Percentiles rank a stretch among this genome's conserved stretches.
These are phyloP conservation scores for Cercospora beticola DNA, from an alignment of 2,329 filamentous ascomycete genomes.

Conservation along the genomic window DNA sequence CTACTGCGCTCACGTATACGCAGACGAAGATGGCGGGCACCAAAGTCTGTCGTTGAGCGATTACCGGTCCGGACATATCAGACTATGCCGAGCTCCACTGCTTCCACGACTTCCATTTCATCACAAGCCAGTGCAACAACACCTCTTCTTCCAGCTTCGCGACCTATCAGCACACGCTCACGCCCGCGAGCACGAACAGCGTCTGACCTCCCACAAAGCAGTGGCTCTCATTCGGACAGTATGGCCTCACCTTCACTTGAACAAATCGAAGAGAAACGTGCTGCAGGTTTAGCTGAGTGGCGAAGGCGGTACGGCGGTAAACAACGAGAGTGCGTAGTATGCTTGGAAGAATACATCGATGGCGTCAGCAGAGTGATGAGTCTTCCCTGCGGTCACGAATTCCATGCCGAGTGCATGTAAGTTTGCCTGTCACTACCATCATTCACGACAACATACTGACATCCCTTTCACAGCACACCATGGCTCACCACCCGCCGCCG, in stretches of 20 bases:
- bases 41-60: conserved; percentile 90
- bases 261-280: conserved; percentile 54
- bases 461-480: conserved; percentile 65
- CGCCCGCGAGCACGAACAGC: conserved; percentile 66
- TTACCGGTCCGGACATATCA: conserved; percentile 96
- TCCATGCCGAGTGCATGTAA: conserved; percentile 98
- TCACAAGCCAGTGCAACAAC: conserved; percentile 57
- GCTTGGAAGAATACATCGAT: conserved; percentile 92
- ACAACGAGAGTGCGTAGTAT: conserved; percentile 90
- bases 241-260: conserved; percentile 35
- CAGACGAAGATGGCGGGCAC: conserved; percentile 89
- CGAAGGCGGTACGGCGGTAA: conserved; percentile 61
- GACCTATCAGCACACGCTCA: conserved; percentile 40
- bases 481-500: conserved; percentile 93
- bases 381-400: conserved; percentile 94
- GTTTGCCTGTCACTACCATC: conserved; percentile 44
- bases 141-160: conserved; percentile 65
- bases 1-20: conserved; percentile 85
- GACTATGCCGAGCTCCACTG: conserved; percentile 67
- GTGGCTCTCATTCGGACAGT: conserved; percentile 30
- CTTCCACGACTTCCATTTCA: conserved; percentile 34
- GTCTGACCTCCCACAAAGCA: conserved; percentile 54
- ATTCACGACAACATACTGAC: conserved; percentile 1
- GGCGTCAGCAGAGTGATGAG: conserved; percentile 96
- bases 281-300: conserved; percentile 52